Evolutionary conservation across 2,329 filamentous ascomycete species (phyloP).

Genomic region (Rhinocladiella mackenziei): DNA sequence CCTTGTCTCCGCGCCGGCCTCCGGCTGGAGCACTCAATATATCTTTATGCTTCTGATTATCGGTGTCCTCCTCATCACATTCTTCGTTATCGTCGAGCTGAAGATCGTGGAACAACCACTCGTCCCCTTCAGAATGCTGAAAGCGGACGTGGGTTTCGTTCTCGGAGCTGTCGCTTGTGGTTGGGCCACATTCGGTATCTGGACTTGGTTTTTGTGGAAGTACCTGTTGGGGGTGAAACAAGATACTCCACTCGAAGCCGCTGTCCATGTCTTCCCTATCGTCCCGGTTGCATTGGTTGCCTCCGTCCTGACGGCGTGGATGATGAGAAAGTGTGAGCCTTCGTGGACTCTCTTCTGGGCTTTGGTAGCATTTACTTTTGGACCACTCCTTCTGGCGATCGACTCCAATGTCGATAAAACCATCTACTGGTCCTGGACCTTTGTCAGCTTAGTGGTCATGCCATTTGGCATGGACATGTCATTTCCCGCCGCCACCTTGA

Average conservation of each 20-base stretch:
- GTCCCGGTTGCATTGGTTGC: slow-evolving; percentile 34
- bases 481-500: slow-evolving; percentile 30
- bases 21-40: slow-evolving; percentile 53
- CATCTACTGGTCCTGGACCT: slow-evolving; percentile 62
- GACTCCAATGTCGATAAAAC: slow-evolving; percentile 34
- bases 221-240: slow-evolving; percentile 31
- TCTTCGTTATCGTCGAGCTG: slow-evolving; percentile 48
- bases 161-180: slow-evolving; percentile 51
- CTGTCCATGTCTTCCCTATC: slow-evolving; percentile 34
- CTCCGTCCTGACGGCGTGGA: slow-evolving; percentile 30
- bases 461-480: slow-evolving; percentile 41
- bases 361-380: slow-evolving; percentile 33
- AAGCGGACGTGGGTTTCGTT: slow-evolving; percentile 51
- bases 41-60: slow-evolving; percentile 49
- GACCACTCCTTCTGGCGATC: slow-evolving; percentile 22
- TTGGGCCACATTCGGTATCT: slow-evolving; percentile 52
- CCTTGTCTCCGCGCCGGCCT: slow-evolving; percentile 57
- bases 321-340: slow-evolving; percentile 28
- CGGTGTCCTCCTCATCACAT: slow-evolving; percentile 44
- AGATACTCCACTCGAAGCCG: slow-evolving; percentile 30
- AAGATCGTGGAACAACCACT: slow-evolving; percentile 42
- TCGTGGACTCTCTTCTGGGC: slow-evolving; percentile 38
- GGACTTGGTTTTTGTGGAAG: slow-evolving; percentile 40
- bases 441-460: slow-evolving; percentile 56
- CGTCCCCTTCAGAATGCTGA: slow-evolving; percentile 46